Conservation (phyloP, 2,329 filamentous ascomycete species). For the Emergomyces orientalis region DNA sequence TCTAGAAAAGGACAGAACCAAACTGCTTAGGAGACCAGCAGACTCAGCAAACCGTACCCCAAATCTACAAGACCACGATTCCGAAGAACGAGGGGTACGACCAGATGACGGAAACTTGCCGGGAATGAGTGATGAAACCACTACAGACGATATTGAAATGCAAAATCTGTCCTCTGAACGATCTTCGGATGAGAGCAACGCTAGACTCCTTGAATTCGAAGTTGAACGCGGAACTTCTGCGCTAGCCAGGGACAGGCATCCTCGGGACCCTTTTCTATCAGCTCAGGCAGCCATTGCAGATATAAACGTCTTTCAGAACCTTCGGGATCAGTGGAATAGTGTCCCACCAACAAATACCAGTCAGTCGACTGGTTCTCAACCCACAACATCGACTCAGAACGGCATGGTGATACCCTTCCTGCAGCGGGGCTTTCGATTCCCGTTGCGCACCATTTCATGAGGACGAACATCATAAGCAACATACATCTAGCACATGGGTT, state of each 20-base stretch:
- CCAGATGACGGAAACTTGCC: constrained; percentile 25
- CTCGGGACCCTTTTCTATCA: constrained; percentile 30
- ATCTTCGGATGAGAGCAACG: constrained; percentile 16
- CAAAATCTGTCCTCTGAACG: constrained; percentile 22
- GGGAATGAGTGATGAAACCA: constrained; percentile 10
- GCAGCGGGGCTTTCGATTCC: constrained; percentile 31
- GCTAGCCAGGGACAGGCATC: constrained; percentile 20
- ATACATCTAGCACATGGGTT: neutral
- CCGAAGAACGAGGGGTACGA: constrained; percentile 50
- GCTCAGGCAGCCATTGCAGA: constrained; percentile 33
- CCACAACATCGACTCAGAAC: constrained; percentile 20
- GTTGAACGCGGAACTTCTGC: constrained; percentile 13
- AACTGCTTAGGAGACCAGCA: constrained; percentile 15
- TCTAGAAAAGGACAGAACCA: constrained; percentile 43
- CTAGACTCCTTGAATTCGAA: constrained; percentile 28
- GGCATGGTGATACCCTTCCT: constrained; percentile 30
- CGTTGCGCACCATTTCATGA: constrained; percentile 17
- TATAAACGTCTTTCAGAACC: constrained; percentile 26
- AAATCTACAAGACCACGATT: constrained; percentile 45
- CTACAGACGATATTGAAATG: constrained; percentile 34
- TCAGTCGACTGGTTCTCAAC: constrained; percentile 17
- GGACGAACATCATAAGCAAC: neutral
- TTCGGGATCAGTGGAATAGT: constrained; percentile 34
- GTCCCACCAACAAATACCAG: constrained; percentile 17
- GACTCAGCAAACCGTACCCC: constrained; percentile 12